These are phyloP conservation scores for Boletus reticuloceps DNA, from an alignment of 768 basidiomycete species.

Conservation along the genomic window DNA sequence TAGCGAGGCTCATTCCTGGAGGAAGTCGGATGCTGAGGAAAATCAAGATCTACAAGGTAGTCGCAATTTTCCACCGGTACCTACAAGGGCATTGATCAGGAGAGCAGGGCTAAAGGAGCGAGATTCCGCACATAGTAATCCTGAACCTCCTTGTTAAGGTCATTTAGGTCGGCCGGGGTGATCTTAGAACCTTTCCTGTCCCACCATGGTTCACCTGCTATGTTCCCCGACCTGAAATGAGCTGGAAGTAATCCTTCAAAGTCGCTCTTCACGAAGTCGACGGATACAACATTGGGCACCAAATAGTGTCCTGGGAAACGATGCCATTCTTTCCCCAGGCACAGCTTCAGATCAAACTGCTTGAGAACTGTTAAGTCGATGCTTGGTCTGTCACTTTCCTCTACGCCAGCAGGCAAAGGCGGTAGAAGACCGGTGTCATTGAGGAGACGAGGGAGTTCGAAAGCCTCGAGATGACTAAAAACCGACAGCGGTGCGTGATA, in stretches of 20 bases:
- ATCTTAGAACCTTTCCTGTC: slow-evolving; percentile 56
- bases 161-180: slow-evolving; percentile 73
- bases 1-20: slow-evolving; percentile 79
- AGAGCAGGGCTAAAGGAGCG: background rate
- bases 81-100: slow-evolving; percentile 36
- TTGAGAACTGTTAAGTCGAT: slow-evolving; percentile 69
- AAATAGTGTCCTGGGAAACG: slow-evolving; percentile 90
- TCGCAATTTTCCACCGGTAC: slow-evolving; percentile 73
- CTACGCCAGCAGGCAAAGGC: slow-evolving; percentile 38
- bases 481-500: slow-evolving; percentile 87
- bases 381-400: slow-evolving; percentile 43
- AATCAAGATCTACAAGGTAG: slow-evolving; percentile 89
- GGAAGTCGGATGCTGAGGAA: slow-evolving; percentile 60
- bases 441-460: slow-evolving; percentile 80
- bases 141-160: slow-evolving; percentile 76
- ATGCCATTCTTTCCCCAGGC: slow-evolving; percentile 95
- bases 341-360: slow-evolving; percentile 71
- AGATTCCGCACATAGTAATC: slow-evolving; percentile 68
- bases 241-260: slow-evolving; percentile 88
- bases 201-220: slow-evolving; percentile 27
- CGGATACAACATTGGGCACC: slow-evolving; percentile 75
- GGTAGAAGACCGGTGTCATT: slow-evolving; percentile 66
- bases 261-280: slow-evolving; percentile 90
- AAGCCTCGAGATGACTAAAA: slow-evolving; percentile 64
- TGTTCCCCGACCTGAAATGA: slow-evolving; percentile 54